Base-by-base conservation (phyloP, 2,329 filamentous ascomycete species). In the Xylaria polymorpha region DNA sequence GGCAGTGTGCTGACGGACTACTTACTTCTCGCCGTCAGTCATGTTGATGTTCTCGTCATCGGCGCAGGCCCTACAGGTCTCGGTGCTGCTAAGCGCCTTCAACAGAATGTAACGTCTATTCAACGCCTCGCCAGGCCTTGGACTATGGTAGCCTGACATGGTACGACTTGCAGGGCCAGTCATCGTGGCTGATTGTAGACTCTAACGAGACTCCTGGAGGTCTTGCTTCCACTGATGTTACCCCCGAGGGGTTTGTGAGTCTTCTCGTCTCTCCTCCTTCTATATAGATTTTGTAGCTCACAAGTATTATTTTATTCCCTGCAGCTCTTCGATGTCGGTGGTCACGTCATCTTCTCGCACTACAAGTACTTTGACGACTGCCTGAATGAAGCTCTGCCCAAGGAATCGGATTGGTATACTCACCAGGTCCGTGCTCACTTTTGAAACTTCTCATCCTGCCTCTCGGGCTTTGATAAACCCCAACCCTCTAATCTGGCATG, bases 21-120 rank as follows among this genome's bases (percentile, higher is more conserved):
- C 39, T n/a, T 29, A 32, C 39, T n/a, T 44, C n/a, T 20, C 14
- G 8, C 7, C 7, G 7, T 43, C 37, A 61, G 59, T 61, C 91
- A 93, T 79, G 93, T 98, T 81, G 95, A 98, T 84, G 92, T 98
- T 77, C 93, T 98, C 80, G 91, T 98, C 83, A 98, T 98, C 85
- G 95, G 95, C 80, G 94, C 95, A 84, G 95, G 95, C 80, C 95
- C 95, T 78, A 98, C 96, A 79, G 95, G 95, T 84, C 90, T 98
- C 76, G 95, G 95, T 87, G 96, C 95, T 81, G 96, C 95, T 77
- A 98, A 98, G 88, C 93, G 96, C 81, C 89, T 98, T 75, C 92
- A 98, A 84, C 96, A 99, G 84, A 91, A 97, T 79, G 95, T 98
- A 86, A 76, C 91, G 80, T 35, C 25, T n/a, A 25, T 41, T 32